Conservation (phyloP, 352 stramenopile genomes). For the Globisporangium acanthophoron region DNA sequence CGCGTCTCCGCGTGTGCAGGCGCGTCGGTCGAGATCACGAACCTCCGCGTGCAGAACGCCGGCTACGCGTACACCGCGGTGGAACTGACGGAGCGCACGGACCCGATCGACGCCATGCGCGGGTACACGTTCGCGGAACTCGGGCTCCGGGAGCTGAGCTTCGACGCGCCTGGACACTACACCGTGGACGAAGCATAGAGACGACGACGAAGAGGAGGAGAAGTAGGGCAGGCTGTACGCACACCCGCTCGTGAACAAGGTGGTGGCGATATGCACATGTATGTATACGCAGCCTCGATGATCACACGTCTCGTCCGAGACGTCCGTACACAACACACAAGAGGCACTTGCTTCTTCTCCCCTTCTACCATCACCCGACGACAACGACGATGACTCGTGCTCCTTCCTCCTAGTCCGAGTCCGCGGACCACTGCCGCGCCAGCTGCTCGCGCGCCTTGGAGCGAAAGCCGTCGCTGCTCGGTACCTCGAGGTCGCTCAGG, state of each 20-base stretch:
- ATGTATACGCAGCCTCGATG: no score
- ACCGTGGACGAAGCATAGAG: conserved; percentile 23
- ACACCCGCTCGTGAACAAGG: no score
- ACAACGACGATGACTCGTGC: no score
- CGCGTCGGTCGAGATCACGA: conserved; percentile 35
- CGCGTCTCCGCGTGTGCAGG: conserved; percentile 36
- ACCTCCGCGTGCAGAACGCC: conserved; percentile 38
- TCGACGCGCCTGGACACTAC: conserved; percentile 43
- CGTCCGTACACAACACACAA: neutral
- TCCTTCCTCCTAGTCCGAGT: conserved; percentile 18
- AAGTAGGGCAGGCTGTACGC: no score
- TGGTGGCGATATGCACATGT: no score
- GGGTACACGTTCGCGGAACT: conserved; percentile 41
- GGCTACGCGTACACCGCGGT: conserved; percentile 37
- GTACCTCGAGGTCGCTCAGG: conserved; percentile 29
- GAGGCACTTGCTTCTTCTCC: no score
- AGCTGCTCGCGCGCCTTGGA: conserved; percentile 56
- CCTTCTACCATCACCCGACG: no score
- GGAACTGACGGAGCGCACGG: conserved; percentile 7
- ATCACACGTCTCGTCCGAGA: no score
- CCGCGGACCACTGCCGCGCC: conserved; percentile 51
- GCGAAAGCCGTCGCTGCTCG: conserved; percentile 42
- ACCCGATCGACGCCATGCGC: conserved; percentile 48
- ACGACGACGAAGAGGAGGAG: neutral
- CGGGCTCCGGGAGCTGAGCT: conserved; percentile 36